Evolutionary conservation across 768 basidiomycete genomes (phyloP), one percentile per base, ranked within the genome.

Genomic region (Clavulina sp.): DNA sequence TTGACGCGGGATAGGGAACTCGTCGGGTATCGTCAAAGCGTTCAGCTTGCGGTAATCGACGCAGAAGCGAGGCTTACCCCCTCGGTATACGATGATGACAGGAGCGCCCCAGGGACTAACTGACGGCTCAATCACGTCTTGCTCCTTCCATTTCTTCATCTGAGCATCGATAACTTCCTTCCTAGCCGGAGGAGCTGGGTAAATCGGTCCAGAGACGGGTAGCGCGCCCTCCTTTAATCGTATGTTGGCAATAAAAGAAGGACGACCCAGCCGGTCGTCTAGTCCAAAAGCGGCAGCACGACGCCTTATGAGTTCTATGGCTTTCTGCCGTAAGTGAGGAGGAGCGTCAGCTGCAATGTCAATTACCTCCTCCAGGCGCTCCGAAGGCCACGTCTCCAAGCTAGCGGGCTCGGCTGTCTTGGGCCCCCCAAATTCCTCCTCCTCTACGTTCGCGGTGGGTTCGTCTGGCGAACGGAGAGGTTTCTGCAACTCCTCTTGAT

Each of bases 121-220:
- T 0, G 69, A 71, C 0, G 63, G 64, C 49, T 72, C 67, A 21
- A 72, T 70, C 0, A 72, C 65, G 0, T 61, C 68, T 3, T 58
- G 51, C 16, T 59, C 48, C 5, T 69, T 53, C 67, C 67, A 70
- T 53, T 50, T 34, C 3, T 63, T 56, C 44, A 63, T 56, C 38
- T 64, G 63, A 40, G 62, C 57, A 32, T 63, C 60, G 18, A 64
- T 63, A 9, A 60, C 55, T 41, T 59, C 56, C 5, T 59, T 21
- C 36, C 60, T 62, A 0, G 56, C 57, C 0, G 60, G 64, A 0
- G 62, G 63, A 0, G 57, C 49, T 0, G n/a, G n/a, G n/a, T n/a
- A n/a, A n/a, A n/a, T n/a, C 9, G 34, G 34, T 38, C 19, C 9
- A 38, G n/a, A n/a, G n/a, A n/a, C n/a, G n/a, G n/a, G n/a, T n/a